A percentile compares a stretch with the other conserved stretches of the same genome.
Conservation (phyloP, 495 filamentous ascomycete species). For the Pyrenula aspistea region DNA sequence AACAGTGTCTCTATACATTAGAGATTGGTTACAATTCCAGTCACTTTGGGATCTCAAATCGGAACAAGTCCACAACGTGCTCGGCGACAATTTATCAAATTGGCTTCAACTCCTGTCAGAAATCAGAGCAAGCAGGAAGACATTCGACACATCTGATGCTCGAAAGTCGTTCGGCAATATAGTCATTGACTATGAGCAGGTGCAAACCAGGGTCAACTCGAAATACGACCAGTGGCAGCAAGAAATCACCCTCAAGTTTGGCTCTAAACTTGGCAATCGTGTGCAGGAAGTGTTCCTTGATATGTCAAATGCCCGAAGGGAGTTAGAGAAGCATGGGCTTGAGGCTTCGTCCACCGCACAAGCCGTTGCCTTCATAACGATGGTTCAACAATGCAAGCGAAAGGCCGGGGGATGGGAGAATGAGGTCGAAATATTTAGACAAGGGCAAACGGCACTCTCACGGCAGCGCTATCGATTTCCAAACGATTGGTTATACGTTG, state of each 20-base stretch:
- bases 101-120: conserved; percentile 94
- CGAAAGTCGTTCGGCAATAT: conserved; percentile 85
- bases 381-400: conserved; percentile 88
- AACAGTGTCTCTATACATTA: conserved; percentile 70
- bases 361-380: conserved; percentile 95
- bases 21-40: conserved; percentile 98
- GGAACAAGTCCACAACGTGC: conserved; percentile 80
- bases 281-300: conserved; percentile 84
- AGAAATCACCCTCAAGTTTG: conserved; percentile 89
- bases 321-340: conserved; percentile 80
- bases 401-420: conserved; percentile 89
- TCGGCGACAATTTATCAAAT: conserved; percentile 81
- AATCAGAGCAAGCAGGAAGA: conserved; percentile 82
- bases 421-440: conserved; percentile 87
- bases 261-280: conserved; percentile 70
- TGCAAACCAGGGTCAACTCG: conserved; percentile 92
- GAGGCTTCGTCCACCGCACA: conserved; percentile 89
- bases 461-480: conserved; percentile 90
- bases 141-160: conserved; percentile 91
- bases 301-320: conserved; percentile 73
- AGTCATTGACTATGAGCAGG: conserved; percentile 92
- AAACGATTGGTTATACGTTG: conserved; percentile 82
- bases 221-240: conserved; percentile 99
- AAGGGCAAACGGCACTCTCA: conserved; percentile 80
- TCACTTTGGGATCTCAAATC: conserved; percentile 96